Conservation (phyloP, 1,284 basidiomycete species). For the Exobasidium cylindrosporum region DNA sequence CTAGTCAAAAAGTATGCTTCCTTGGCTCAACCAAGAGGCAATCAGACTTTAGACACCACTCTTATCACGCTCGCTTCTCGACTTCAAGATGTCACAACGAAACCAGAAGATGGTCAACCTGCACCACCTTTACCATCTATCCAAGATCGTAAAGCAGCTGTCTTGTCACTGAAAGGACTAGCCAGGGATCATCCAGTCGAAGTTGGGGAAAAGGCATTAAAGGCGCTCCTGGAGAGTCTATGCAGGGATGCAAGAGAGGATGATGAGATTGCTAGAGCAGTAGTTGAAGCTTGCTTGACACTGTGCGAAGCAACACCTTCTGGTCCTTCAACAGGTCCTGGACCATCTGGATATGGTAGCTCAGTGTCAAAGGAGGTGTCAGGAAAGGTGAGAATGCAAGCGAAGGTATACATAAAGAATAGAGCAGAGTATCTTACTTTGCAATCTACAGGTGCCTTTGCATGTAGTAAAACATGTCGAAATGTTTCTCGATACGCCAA, state of each 20-base stretch:
- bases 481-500: constrained; percentile 67
- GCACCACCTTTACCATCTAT: constrained; percentile 64
- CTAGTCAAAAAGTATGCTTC: constrained; percentile 49
- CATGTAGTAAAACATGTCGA: constrained; percentile 17
- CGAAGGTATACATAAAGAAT: not conserved
- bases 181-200: constrained; percentile 79
- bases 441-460: constrained; percentile 14
- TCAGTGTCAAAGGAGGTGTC: constrained; percentile 8
- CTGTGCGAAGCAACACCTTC: constrained; percentile 31
- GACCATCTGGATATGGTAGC: not conserved
- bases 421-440: too few species aligned
- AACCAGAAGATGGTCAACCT: constrained; percentile 60
- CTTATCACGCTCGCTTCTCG: constrained; percentile 82
- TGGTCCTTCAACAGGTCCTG: not conserved
- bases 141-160: constrained; percentile 82
- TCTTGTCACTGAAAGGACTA: constrained; percentile 86
- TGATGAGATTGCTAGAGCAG: constrained; percentile 39
- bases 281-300: constrained; percentile 41
- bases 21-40: constrained; percentile 41
- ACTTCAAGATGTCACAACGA: constrained; percentile 57
- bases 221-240: constrained; percentile 33
- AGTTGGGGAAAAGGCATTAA: constrained; percentile 39
- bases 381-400: constrained; percentile 5
- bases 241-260: constrained; percentile 32
- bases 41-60: constrained; percentile 76